phyloP scores from a whole-genome alignment of 768 basidiomycete species.

The Tricholoma matsutake region DNA sequence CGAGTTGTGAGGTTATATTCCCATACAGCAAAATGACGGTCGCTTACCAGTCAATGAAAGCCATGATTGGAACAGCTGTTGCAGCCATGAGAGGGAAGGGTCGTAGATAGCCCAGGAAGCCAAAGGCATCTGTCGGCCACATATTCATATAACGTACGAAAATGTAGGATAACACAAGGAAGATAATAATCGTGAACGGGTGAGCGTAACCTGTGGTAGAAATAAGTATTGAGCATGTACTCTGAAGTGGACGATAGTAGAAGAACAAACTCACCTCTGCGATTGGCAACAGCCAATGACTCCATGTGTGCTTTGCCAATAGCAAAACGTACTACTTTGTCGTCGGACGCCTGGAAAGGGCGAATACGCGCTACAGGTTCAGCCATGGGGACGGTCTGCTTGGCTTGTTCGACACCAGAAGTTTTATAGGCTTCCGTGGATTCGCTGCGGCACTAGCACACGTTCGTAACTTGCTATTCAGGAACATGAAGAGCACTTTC shows the following conservation, averaged over 20 bases:
- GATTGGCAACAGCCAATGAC: constrained; percentile 64
- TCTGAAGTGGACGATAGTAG: neutral
- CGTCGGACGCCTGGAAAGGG: constrained; percentile 45
- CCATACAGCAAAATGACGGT: neutral
- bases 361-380: constrained; percentile 51
- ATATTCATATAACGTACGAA: constrained; percentile 60
- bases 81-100: constrained; percentile 68
- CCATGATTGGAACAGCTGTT: constrained; percentile 61
- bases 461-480: no score
- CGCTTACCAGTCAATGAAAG: constrained; percentile 66
- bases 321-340: constrained; percentile 59
- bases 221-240: constrained; percentile 5
- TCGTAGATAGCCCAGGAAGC: constrained; percentile 48
- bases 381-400: constrained; percentile 31
- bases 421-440: neutral
- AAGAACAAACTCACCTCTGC: constrained; percentile 39
- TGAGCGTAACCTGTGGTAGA: constrained; percentile 45
- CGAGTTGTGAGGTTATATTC: neutral
- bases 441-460: no score
- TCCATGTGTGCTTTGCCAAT: constrained; percentile 68
- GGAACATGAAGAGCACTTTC: no score
- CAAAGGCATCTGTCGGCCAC: constrained; percentile 57
- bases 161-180: constrained; percentile 56
- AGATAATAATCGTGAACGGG: constrained; percentile 56
- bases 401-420: neutral